phyloP scores from a whole-genome alignment of 1,284 basidiomycete genomes.

The Vanrija pseudolonga region DNA sequence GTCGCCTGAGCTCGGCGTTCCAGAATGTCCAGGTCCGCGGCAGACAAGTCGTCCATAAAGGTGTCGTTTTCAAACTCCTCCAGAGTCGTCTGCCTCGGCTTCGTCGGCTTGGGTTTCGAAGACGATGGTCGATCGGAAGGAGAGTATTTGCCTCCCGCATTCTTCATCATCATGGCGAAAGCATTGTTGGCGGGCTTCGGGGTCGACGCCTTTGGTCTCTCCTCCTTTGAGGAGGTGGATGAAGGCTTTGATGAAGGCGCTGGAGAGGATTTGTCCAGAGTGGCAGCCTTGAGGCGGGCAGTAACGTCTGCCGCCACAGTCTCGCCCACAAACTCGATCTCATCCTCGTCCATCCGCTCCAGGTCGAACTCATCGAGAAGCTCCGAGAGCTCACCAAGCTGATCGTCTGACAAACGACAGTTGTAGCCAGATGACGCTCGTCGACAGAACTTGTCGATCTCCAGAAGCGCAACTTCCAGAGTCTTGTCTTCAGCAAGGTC shows the following conservation, averaged over 20 bases:
- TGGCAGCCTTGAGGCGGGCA: neutral
- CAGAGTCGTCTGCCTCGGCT: constrained; percentile 16
- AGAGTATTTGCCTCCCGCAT: constrained; percentile 23
- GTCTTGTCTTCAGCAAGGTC: constrained; percentile 26
- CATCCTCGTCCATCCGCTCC: constrained; percentile 35
- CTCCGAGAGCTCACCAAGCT: constrained; percentile 47
- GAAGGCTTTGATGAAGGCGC: neutral
- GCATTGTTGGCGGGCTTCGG: constrained; percentile 33
- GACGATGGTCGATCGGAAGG: constrained; percentile 1
- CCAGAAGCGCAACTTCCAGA: constrained; percentile 30
- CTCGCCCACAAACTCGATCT: constrained; percentile 34
- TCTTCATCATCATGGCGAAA: constrained; percentile 46
- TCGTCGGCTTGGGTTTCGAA: neutral
- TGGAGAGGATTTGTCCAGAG: no score
- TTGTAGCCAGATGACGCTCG: constrained; percentile 37
- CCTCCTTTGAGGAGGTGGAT: neutral
- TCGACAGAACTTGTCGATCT: constrained; percentile 48
- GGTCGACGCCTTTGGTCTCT: neutral
- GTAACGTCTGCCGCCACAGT: neutral
- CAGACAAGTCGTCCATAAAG: constrained; percentile 34
- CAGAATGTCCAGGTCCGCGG: constrained; percentile 36
- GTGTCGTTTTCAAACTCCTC: constrained; percentile 40
- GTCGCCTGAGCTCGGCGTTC: constrained; percentile 36
- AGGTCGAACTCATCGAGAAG: constrained; percentile 40
- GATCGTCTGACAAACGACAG: constrained; percentile 45